Evolutionary conservation across 352 stramenopile species (phyloP), one percentile per base, ranked within the genome.

Genomic region (Pythium monospermum): DNA sequence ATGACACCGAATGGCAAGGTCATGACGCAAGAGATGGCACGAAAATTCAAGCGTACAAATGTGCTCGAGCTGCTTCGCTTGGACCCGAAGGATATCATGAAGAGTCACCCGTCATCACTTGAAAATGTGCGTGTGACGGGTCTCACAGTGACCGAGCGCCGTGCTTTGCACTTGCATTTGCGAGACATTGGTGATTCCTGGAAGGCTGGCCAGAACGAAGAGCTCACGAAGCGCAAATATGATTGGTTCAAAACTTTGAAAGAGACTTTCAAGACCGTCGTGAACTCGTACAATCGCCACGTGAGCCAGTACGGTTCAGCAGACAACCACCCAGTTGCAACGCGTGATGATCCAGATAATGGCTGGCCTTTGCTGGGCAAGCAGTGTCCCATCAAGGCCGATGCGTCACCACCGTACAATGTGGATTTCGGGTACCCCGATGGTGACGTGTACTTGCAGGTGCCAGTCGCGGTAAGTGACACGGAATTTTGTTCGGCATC

Each of bases 31-130:
- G 77, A 88, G 27, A 68, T 94, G 37, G 87, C 87, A 26, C 79
- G 85, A 35, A 96, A 96, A 71, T 96, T 87, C 54, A 97, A 97
- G 66, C 79, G 90, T 60, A 96, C 85, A 26, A 96, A 96, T 64
- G 85, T 97, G 3, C 59, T 97, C 1, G 83, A 96, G 64, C 59
- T 96, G 38, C 61, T 97, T 31, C 85, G 89, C 47, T 75, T 90
- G 68, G 73, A 95, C 42, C 89, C 89, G 5, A 67, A 71, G 48
- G 85, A 96, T 47, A 91, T 97, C 56, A 77, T 76, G 21, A 81
- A 86, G 62, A 95, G 88, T 44, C 87, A 96, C 53, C 89, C 89
- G 7, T 93, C 87, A 19, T 75, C 91, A 40, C 66, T 97, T 22
- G 89, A 96, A 52, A 95, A 95, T 50, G 65, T 96, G 23, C 85